A percentile compares a stretch with the other conserved stretches of the same genome.
These are phyloP conservation scores for Lactifluus echinatus DNA, from an alignment of 768 basidiomycete genomes.

Conservation along the genomic window DNA sequence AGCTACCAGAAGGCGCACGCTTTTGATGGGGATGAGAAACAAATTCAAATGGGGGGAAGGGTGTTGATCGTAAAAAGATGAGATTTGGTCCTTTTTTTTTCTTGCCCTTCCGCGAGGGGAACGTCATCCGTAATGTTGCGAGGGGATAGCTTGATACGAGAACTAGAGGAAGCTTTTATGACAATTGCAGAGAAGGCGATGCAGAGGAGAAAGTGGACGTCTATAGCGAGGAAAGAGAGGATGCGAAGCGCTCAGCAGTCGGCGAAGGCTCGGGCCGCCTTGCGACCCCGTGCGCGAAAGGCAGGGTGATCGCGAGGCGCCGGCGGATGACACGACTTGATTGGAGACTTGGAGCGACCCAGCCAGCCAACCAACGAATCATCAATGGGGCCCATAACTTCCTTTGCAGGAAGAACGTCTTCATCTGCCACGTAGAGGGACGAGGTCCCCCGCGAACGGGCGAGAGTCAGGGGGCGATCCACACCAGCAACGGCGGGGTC, in stretches of 20 bases:
- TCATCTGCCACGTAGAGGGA: slow-evolving; percentile 21
- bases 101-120: slow-evolving; percentile 8
- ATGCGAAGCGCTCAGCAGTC: slow-evolving; percentile 25
- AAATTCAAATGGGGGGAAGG: no score
- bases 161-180: slow-evolving; percentile 7
- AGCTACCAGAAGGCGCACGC: slow-evolving; percentile 4
- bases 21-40: neutral
- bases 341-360: neutral
- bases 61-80: neutral
- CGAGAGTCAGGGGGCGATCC: slow-evolving; percentile 3
- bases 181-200: slow-evolving; percentile 1
- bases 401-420: slow-evolving; percentile 14
- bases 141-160: neutral
- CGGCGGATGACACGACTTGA: neutral
- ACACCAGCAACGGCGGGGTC: slow-evolving; percentile 12
- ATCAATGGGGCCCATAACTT: neutral
- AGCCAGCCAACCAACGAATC: slow-evolving; percentile 9
- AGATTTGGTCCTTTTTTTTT: slow-evolving; percentile 14
- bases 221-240: slow-evolving; percentile 6
- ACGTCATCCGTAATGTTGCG: slow-evolving; percentile 4
- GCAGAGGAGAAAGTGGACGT: slow-evolving; percentile 9
- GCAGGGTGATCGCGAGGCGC: slow-evolving; percentile 27
- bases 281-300: slow-evolving; percentile 37
- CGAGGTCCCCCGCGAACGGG: slow-evolving; percentile 9
- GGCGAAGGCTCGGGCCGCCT: slow-evolving; percentile 28